A percentile compares a stretch with the other conserved stretches of the same genome.
Evolutionary conservation across 306 rosid species (phyloP).

Genomic region (Citrullus colocynthis): DNA sequence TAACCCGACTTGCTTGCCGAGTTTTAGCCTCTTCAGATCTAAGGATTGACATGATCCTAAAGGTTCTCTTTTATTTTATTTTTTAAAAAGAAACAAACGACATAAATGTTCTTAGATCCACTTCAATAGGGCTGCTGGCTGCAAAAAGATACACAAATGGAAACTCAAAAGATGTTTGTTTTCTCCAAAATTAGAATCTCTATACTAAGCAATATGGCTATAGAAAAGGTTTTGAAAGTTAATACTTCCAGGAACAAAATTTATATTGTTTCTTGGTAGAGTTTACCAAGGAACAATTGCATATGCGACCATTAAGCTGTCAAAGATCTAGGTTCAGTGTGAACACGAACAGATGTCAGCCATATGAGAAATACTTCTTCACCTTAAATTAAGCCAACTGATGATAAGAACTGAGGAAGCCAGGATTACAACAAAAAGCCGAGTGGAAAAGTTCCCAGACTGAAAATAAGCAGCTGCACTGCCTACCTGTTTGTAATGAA

Average conservation of each 20-base stretch:
- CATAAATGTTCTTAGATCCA: too few relatives aligned
- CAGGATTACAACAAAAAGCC: slow-evolving; percentile 42
- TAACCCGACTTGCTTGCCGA: too few relatives aligned
- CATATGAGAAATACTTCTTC: not conserved
- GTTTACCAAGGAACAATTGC: not conserved
- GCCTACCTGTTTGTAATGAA: slow-evolving; percentile 40
- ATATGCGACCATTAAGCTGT: not conserved
- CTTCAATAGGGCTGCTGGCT: too few relatives aligned
- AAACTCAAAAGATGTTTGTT: not conserved
- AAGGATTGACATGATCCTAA: too few relatives aligned
- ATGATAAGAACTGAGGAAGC: slow-evolving; percentile 69
- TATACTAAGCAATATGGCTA: not conserved
- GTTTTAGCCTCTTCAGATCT: too few relatives aligned
- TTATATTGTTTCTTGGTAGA: not conserved
- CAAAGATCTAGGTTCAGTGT: not conserved
- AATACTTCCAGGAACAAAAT: not conserved
- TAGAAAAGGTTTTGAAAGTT: not conserved
- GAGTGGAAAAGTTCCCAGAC: slow-evolving; percentile 49
- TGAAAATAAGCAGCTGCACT: slow-evolving; percentile 74
- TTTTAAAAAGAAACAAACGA: too few relatives aligned
- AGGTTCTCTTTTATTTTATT: too few relatives aligned
- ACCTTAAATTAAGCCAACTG: slow-evolving; percentile 75
- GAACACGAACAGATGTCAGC: not conserved
- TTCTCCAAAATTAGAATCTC: not conserved
- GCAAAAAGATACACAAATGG: not conserved